phyloP scores from a whole-genome alignment of 108 stramenopile species.

The Cyclostephanos invisitatus region DNA sequence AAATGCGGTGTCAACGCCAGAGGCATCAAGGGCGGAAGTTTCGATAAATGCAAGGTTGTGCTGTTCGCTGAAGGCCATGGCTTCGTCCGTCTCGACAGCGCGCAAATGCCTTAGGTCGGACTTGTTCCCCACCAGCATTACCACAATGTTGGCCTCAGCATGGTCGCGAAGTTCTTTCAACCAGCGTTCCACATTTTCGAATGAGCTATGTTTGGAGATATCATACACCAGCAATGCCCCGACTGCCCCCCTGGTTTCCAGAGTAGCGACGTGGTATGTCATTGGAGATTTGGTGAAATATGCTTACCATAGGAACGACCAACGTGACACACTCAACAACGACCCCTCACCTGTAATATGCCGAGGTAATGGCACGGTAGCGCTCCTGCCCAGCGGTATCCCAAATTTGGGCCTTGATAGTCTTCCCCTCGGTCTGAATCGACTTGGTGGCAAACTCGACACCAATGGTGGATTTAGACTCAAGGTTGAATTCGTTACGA shows the following conservation, averaged over 20 bases:
- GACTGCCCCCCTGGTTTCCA: conserved; percentile 69
- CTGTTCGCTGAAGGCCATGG: conserved; percentile 97
- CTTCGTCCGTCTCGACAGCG: conserved; percentile 97
- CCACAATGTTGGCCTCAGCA: conserved; percentile 98
- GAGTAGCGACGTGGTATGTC: conserved; percentile 7
- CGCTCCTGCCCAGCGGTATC: conserved; percentile 98
- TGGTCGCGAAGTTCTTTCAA: conserved; percentile 98
- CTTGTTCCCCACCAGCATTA: conserved; percentile 99
- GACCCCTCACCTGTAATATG: conserved; percentile 87
- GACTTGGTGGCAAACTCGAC: conserved; percentile 98
- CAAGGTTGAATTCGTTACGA: conserved; percentile 98
- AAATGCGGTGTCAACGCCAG: conserved; percentile 96
- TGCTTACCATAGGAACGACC: not conserved
- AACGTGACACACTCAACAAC: conserved; percentile 25
- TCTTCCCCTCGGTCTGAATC: conserved; percentile 92
- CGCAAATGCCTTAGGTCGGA: conserved; percentile 93
- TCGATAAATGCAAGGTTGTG: conserved; percentile 99
- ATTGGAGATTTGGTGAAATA: not conserved
- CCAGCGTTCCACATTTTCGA: conserved; percentile 99
- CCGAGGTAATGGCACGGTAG: conserved; percentile 97
- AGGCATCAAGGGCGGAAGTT: conserved; percentile 94
- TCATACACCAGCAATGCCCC: conserved; percentile 96
- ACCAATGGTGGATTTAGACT: conserved; percentile 98
- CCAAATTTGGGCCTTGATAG: conserved; percentile 98
- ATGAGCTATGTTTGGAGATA: conserved; percentile 97